Percentiles rank a stretch among this genome's conserved stretches.
Evolutionary conservation across 768 basidiomycete genomes (phyloP).

Genomic region (Rhodotorula taiwanensis): DNA sequence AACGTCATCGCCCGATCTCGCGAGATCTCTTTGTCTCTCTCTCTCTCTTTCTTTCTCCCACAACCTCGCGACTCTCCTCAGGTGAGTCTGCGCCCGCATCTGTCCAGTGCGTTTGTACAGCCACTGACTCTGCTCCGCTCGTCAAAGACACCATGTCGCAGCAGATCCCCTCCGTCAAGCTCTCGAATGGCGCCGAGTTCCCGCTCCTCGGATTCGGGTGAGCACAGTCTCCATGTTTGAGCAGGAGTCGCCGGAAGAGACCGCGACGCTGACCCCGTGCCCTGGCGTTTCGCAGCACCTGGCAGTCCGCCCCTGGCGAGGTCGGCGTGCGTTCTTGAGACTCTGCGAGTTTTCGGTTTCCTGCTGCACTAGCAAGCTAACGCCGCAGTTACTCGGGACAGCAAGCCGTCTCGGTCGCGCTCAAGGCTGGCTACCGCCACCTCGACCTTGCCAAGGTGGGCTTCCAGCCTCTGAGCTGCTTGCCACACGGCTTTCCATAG

Average conservation of each 20-base stretch:
- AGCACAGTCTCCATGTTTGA: neutral
- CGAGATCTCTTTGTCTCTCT: too few relatives aligned
- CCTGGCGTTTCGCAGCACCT: constrained; percentile 54
- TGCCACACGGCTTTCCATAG: too few relatives aligned
- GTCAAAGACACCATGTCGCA: neutral
- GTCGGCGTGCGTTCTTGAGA: constrained; percentile 52
- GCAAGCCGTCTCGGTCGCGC: constrained; percentile 50
- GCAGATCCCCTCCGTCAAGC: constrained; percentile 3
- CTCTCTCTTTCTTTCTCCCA: too few relatives aligned
- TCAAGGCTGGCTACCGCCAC: constrained; percentile 69
- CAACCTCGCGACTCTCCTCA: too few relatives aligned
- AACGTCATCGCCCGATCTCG: too few relatives aligned
- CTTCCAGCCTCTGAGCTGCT: too few relatives aligned
- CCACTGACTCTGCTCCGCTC: too few relatives aligned
- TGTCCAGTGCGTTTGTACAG: neutral
- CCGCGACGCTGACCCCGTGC: too few relatives aligned
- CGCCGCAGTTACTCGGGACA: neutral
- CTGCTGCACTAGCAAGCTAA: constrained; percentile 66
- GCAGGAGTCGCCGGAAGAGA: too few relatives aligned
- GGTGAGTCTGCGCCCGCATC: neutral
- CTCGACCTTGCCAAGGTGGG: constrained; percentile 60
- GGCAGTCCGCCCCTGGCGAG: constrained; percentile 67
- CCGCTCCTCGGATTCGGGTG: constrained; percentile 7
- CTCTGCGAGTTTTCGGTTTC: constrained; percentile 69
- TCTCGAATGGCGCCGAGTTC: constrained; percentile 1